Base-by-base conservation (phyloP, 2,329 filamentous ascomycete genomes). In the Penicillium sp. region DNA sequence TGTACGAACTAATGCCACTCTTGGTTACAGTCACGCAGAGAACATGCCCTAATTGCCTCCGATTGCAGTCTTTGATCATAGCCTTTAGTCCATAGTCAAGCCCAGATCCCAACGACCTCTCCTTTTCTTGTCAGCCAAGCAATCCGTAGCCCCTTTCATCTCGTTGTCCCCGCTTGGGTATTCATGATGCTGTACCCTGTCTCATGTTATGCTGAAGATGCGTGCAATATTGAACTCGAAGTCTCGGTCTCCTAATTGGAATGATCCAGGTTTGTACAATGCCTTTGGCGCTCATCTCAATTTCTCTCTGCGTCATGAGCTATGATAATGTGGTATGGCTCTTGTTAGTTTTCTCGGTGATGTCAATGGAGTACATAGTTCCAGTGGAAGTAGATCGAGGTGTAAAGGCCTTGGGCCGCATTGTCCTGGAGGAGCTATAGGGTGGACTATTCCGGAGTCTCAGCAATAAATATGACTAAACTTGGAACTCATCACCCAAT, bases 61-160 rank as follows among this genome's bases (percentile, higher is more conserved):
- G 18, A 28, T 41, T 42, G 35, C 35, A 41, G 11, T 22, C 8
- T 14, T 44, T 28, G 39, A 8, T 22, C 40, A 1, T 20, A 4
- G 18, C 29, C 27, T 20, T 29, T 26, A 9, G 16, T 7, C 27
- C 14, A 41, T 28, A 18, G 14, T 37, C 26, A 16, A 22, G n/a
- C 13, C 28, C 22, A 24, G 7, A 24, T 26, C 34, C 34, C 18
- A 14, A 35, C 11, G 6, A 6, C 13, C 24, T 38, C 42, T 16
- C 26, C 42, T 31, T 28, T 9, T 18, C 20, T 31, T 14, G n/a
- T 34, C 26, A 9, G 29, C 35, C 41, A 43, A 47, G 42, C 26
- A 42, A 51, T 47, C 45, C 29, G 7, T 24, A 9, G n/a, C 40
- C 51, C 44, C 44, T 47, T 28, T 35, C 14, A 37, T 37, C 34